Conservation (phyloP, 192 early-diverging fungal genomes). For the Coemansia asiatica region DNA sequence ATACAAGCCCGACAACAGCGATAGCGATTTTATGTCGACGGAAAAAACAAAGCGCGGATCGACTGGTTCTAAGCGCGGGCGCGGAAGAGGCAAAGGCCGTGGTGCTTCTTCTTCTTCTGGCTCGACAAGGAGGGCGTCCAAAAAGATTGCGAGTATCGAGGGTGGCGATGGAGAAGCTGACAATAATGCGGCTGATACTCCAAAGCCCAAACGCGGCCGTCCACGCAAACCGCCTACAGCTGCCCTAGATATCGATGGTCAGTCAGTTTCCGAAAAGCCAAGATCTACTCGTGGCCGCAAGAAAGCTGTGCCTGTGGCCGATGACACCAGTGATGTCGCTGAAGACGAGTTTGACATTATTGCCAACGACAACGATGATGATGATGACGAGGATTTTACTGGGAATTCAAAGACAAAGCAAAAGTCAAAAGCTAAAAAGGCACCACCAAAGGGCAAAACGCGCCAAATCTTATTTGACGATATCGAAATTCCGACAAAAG, state of each 20-base stretch:
- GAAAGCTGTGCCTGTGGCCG: slow-evolving; percentile 12
- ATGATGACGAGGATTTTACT: slow-evolving; percentile 28
- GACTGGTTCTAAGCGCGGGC: slow-evolving; percentile 25
- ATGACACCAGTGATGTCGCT: neutral
- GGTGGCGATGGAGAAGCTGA: slow-evolving; percentile 21
- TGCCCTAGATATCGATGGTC: slow-evolving; percentile 8
- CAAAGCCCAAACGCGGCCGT: slow-evolving; percentile 44
- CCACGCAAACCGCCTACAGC: slow-evolving; percentile 25
- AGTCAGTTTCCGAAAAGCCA: slow-evolving; percentile 22
- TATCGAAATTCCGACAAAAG: slow-evolving; percentile 22
- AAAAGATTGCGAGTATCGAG: slow-evolving; percentile 9
- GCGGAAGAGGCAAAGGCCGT: slow-evolving; percentile 41
- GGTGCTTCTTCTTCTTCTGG: slow-evolving; percentile 11
- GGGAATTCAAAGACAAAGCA: slow-evolving; percentile 14
- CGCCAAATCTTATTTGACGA: slow-evolving; percentile 52
- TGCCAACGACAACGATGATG: slow-evolving; percentile 23
- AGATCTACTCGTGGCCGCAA: slow-evolving; percentile 44
- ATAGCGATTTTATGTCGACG: slow-evolving; percentile 47
- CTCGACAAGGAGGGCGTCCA: slow-evolving; percentile 1
- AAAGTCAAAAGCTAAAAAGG: slow-evolving; percentile 14
- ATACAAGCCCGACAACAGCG: slow-evolving; percentile 18
- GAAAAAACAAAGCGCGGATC: slow-evolving; percentile 30
- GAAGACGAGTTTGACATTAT: slow-evolving; percentile 16
- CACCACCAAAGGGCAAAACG: slow-evolving; percentile 40
- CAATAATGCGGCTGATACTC: slow-evolving; percentile 9